phyloP scores from a whole-genome alignment of 1,139 yeast genomes.

The Debaryomycetaceae sp. region DNA sequence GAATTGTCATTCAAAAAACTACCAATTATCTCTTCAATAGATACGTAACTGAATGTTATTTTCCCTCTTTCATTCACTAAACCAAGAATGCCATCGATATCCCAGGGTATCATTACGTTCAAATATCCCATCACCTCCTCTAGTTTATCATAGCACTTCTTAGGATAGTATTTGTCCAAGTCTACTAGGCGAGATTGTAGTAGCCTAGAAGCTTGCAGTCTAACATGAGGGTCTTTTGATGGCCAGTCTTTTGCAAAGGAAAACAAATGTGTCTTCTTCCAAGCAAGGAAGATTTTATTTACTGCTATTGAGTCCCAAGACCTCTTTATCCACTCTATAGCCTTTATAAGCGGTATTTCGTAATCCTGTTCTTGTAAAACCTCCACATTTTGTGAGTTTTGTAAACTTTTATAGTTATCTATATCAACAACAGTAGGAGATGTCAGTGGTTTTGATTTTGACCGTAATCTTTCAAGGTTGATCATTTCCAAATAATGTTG shows the following conservation, averaged over 20 bases:
- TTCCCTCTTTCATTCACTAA: slow-evolving; percentile 57
- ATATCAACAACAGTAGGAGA: slow-evolving; percentile 1
- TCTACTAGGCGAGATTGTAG: slow-evolving; percentile 8
- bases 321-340: slow-evolving; percentile 54
- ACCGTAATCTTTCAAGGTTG: slow-evolving; percentile 31
- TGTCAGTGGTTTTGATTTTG: slow-evolving; percentile 7
- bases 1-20: slow-evolving; percentile 51
- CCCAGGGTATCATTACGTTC: slow-evolving; percentile 57
- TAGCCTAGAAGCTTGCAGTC: slow-evolving; percentile 6
- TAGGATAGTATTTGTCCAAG: slow-evolving; percentile 14
- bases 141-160: slow-evolving; percentile 33
- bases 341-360: slow-evolving; percentile 48
- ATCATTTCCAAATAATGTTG: slow-evolving; percentile 57
- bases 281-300: slow-evolving; percentile 46
- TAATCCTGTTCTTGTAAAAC: slow-evolving; percentile 38
- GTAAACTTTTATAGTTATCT: slow-evolving; percentile 1
- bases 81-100: slow-evolving; percentile 51
- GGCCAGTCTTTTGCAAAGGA: slow-evolving; percentile 23
- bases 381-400: slow-evolving; percentile 14
- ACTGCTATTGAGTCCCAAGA: slow-evolving; percentile 53
- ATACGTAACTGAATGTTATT: slow-evolving; percentile 50
- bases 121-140: slow-evolving; percentile 39
- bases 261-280: slow-evolving; percentile 43
- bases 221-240: slow-evolving; percentile 9
- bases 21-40: slow-evolving; percentile 62